Evolutionary conservation across 2,329 filamentous ascomycete species (phyloP), one percentile per base, ranked within the genome.

Genomic region (Penicillium sp.): DNA sequence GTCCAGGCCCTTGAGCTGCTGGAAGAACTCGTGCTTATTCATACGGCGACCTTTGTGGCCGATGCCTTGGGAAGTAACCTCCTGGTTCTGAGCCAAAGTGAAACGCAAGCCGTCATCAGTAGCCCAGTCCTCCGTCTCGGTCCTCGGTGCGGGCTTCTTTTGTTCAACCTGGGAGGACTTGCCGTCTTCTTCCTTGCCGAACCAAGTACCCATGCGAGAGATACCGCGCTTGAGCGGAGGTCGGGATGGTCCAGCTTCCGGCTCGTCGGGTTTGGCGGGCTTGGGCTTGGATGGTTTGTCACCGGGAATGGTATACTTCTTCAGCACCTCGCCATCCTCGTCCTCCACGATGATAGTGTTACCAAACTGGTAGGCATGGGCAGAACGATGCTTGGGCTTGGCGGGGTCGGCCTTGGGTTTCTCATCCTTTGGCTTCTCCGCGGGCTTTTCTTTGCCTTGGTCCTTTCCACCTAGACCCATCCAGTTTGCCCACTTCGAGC

Each of bases 341-440:
- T 87, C 84, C 65, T 87, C 84, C 14, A 87, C 82, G 65, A 87
- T 87, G 58, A 87, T 84, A n/a, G 84, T 87, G 61, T 86, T 86
- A 46, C 84, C 84, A 59, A 85, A 86, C 55, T 86, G 84, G 62
- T 86, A 87, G 1, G 84, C 84, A 52, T 84, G 80, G 33, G 84
- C 84, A 39, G 84, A 83, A 25, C 82, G 83, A 24, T 46, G 50
- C 45, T 61, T 61, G 10, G 60, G 55, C 48, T 67, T 66, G 13
- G 56, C 42, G 6, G 53, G 35, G 20, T 57, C 63, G 27, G 51
- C 44, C 31, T 61, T 57, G 5, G 55, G 41, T 22, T 60, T 54
- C 14, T 60, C 56, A 50, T 64, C 51, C 33, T 57, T 50, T 2
- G 57, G 25, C 35, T 60, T 54, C 38, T 74, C 73, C 61, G 41